Evolutionary conservation across 2,329 filamentous ascomycete species (phyloP), one percentile per base, ranked within the genome.

Genomic region (Microdochium paspali): DNA sequence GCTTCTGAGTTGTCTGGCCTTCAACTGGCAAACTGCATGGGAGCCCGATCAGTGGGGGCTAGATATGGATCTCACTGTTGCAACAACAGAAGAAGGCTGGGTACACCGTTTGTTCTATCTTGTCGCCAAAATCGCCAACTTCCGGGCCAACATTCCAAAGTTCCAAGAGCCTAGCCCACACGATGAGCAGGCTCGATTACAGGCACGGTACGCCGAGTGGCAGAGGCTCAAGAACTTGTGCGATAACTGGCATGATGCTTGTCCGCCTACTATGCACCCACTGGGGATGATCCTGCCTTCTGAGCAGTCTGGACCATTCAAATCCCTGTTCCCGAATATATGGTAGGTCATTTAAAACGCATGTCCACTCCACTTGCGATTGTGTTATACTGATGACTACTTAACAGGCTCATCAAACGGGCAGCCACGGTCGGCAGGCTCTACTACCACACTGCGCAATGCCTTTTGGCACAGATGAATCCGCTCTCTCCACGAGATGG

Each of bases 11-110:
- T 95, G 90, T 62, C 71, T 96, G 15, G 84, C 88, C 54, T 89
- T 89, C 65, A 90, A 91, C 61, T 95, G 87, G 85, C 79, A 83
- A 54, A 80, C 89, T 12, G 83, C 87, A 1, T 95, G 90, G 88
- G 82, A 95, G 47, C 90, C 90, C 1, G 88, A 95, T 56, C 80
- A 87, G 10, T 96, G 91, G 90, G 87, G 86, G 1, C 73, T 96
- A 18, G 84, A 95, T 57, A 81, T 93, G 73, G 77, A 85, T 55
- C 18, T 21, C 10, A 23, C 42, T 10, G 31, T n/a, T 28, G 45
- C 24, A 18, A 46, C 43, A 10, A 48, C 26, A n/a, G 89, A 95
- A 63, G 88, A 95, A 58, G 61, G 84, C 10, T 96, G 91, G 90
- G 86, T 90, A 18, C 85, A 95, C 59, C 81, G 87, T 24, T 94